phyloP scores from a whole-genome alignment of 1,139 yeast species.

The Suhomyces wounanorum region DNA sequence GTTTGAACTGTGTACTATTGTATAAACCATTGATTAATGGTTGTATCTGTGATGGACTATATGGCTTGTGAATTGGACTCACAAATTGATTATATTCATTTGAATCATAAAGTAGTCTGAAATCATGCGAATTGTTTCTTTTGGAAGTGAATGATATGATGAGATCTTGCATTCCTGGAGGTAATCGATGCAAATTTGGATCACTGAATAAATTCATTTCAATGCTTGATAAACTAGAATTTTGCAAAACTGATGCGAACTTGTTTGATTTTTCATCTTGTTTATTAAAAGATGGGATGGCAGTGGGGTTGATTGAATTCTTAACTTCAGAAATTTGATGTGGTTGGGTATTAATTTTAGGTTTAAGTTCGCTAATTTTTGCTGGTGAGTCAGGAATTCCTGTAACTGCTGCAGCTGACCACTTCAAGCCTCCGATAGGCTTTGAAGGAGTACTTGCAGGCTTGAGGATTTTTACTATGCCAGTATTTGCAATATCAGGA shows the following conservation, averaged over 20 bases:
- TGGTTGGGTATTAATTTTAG: background rate
- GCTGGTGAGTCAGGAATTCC: conserved; percentile 16
- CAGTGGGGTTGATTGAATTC: background rate
- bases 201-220: conserved; percentile 43
- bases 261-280: conserved; percentile 11
- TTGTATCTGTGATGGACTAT: conserved; percentile 38
- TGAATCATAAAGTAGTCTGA: conserved; percentile 30
- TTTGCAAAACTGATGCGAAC: conserved; percentile 32
- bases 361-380: background rate
- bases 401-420: conserved; percentile 71
- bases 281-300: background rate
- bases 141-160: conserved; percentile 53
- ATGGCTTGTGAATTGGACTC: conserved; percentile 41
- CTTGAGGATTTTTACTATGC: conserved; percentile 50
- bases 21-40: conserved; percentile 19
- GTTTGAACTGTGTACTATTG: conserved; percentile 21
- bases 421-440: conserved; percentile 65
- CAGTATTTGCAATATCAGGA: conserved; percentile 19
- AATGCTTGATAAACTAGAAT: conserved; percentile 33
- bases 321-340: background rate
- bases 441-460: conserved; percentile 70
- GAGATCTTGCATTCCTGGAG: conserved; percentile 74
- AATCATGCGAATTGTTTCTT: conserved; percentile 30
- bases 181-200: conserved; percentile 49
- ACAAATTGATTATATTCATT: conserved; percentile 31